These are phyloP conservation scores for Coprinopsis sp. DNA, from an alignment of 768 basidiomycete genomes.

Conservation along the genomic window DNA sequence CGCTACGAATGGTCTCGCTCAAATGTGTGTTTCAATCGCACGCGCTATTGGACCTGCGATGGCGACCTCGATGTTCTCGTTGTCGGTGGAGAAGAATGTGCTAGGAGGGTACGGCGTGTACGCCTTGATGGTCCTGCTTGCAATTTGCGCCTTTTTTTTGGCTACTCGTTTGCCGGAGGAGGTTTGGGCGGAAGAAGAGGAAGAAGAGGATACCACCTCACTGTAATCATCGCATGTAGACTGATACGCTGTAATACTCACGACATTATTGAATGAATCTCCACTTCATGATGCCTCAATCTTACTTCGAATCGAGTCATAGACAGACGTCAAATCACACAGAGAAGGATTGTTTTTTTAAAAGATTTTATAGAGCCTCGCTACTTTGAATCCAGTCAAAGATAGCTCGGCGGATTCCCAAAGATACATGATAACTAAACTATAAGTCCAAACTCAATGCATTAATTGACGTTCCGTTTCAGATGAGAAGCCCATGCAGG, in stretches of 20 bases:
- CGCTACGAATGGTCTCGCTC: conserved; percentile 53
- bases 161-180: conserved; percentile 37
- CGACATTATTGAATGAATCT: too few species aligned
- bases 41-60: conserved; percentile 52
- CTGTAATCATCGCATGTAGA: background rate
- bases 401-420: conserved; percentile 1
- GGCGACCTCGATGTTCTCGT: conserved; percentile 50
- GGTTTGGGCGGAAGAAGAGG: conserved; percentile 29
- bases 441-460: conserved; percentile 5
- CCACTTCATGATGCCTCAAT: too few species aligned
- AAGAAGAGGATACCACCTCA: conserved; percentile 1
- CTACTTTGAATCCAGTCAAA: conserved; percentile 9
- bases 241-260: too few species aligned
- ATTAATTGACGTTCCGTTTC: conserved; percentile 1
- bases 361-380: conserved; percentile 6
- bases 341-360: background rate
- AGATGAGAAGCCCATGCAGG: conserved; percentile 7
- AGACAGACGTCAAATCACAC: background rate
- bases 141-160: conserved; percentile 31
- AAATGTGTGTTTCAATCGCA: conserved; percentile 44
- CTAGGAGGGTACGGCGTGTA: conserved; percentile 52
- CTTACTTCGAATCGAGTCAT: too few species aligned
- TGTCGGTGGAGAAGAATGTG: conserved; percentile 44
- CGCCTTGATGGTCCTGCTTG: conserved; percentile 32
- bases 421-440: background rate